These are phyloP conservation scores for Phyllostachys edulis DNA, from an alignment of 176 grass and related monocot genomes.

Conservation along the genomic window DNA sequence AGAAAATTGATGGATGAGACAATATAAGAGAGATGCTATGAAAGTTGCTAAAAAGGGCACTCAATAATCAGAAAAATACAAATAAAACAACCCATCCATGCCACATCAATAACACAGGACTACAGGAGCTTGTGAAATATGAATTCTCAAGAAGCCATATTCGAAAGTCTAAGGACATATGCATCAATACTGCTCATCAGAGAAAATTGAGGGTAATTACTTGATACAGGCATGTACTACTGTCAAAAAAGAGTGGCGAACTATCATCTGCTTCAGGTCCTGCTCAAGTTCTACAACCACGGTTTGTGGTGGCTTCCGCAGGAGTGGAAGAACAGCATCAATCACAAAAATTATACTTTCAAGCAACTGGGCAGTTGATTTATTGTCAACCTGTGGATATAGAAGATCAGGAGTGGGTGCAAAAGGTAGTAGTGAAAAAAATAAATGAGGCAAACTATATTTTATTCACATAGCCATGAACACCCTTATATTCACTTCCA, in stretches of 20 bases:
- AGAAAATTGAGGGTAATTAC: conserved; percentile 48
- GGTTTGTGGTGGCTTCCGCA: conserved; percentile 80
- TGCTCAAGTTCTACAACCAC: conserved; percentile 94
- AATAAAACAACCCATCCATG: not conserved
- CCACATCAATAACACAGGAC: conserved; percentile 5
- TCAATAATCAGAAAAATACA: conserved; percentile 14
- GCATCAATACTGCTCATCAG: not conserved
- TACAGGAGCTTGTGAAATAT: not conserved
- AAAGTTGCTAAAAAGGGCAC: conserved; percentile 1
- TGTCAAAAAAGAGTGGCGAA: conserved; percentile 91
- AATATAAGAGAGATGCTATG: not conserved
- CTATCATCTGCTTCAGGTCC: conserved; percentile 97
- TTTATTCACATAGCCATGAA: conserved; percentile 15
- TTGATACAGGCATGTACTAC: conserved; percentile 99
- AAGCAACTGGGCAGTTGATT: conserved; percentile 82
- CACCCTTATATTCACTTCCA: conserved; percentile 11
- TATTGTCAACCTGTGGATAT: conserved; percentile 71
- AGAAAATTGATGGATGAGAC: not conserved
- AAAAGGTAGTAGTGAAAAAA: conserved; percentile 20
- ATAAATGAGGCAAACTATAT: not conserved
- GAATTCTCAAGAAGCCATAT: not conserved
- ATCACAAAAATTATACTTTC: conserved; percentile 99
- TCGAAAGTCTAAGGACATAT: not conserved
- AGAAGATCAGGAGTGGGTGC: conserved; percentile 23
- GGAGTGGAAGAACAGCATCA: conserved; percentile 89